Base-by-base conservation (phyloP, 352 stramenopile species). In the Phytophthora niederhauseri region DNA sequence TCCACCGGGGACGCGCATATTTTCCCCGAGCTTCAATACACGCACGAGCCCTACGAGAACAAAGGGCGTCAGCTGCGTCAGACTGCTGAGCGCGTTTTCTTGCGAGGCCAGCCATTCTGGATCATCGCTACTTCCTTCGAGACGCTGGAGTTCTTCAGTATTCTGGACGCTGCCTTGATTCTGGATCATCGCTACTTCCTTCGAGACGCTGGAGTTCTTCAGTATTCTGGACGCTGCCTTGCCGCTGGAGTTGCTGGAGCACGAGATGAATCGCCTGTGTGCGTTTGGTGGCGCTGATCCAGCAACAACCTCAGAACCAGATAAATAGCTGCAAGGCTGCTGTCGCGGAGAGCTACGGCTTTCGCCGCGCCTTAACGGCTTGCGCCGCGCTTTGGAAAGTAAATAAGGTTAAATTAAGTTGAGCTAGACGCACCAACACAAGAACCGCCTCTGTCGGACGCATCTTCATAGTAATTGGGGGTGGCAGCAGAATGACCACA, bases 61-160 rank as follows among this genome's bases (percentile, higher is more conserved):
- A 63, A 60, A 20, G 75, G 66, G 1, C 75, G 75, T 17, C 20
- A 71, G 19, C 66, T 75, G 12, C 76, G 78, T 19, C 79, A 90
- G 62, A 77, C 79, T 50, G 76, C 70, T 1, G 73, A 86, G 52
- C 67, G 61, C 17, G 24, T 78, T 56, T 28, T 76, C 2, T 54
- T 73, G 8, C 19, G 63, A 28, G 66, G 64, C 4, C 68, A 74
- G 31, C 20, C 61, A 1, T 61, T 84, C 34, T 87, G 81, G 69
- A 63, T 90, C 19, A 64, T 88, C n/a, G 68, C 58, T 4, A 85
- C 60, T 43, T 78, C 74, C 55, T 90, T 84, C 31, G 77, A 88
- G 49, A 73, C 75, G 12, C 70, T 80, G 9, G 72, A 78, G 45
- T 34, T 78, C 17, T 81, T 87, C 61, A 80, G 64, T 7, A 57